phyloP scores from a whole-genome alignment of 768 basidiomycete species.

The Udeniomyces megalosporus region DNA sequence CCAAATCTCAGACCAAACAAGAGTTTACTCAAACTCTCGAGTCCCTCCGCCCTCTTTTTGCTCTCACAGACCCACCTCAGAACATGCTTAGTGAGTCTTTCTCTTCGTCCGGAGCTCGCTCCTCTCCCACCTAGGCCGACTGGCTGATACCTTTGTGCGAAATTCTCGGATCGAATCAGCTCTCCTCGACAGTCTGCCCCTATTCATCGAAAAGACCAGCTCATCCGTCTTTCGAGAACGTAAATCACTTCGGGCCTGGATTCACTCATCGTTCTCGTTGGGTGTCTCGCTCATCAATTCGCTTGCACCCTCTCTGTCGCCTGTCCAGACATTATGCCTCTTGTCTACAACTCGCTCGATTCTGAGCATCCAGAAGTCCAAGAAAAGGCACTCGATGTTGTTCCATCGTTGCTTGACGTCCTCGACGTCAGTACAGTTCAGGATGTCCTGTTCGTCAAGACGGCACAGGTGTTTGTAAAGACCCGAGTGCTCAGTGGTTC shows the following conservation, averaged over 20 bases:
- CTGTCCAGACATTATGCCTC: conserved; percentile 70
- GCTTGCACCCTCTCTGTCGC: too few species aligned
- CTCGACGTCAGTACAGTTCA: conserved; percentile 6
- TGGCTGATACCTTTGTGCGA: too few species aligned
- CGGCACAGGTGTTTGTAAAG: conserved; percentile 56
- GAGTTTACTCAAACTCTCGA: conserved; percentile 80
- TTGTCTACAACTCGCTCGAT: conserved; percentile 90
- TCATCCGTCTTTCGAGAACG: conserved; percentile 75
- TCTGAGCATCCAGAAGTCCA: conserved; percentile 56
- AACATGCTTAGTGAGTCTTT: conserved; percentile 56
- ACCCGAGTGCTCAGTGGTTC: conserved; percentile 81
- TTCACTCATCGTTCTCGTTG: too few species aligned
- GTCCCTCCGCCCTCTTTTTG: conserved; percentile 75
- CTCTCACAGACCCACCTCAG: conserved; percentile 84
- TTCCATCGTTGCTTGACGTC: conserved; percentile 12
- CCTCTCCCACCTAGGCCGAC: too few species aligned
- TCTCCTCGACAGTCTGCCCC: conserved; percentile 67
- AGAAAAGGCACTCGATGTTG: not conserved
- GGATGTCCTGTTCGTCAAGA: conserved; percentile 13
- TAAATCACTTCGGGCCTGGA: too few species aligned
- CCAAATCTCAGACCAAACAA: conserved; percentile 51
- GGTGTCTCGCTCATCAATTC: too few species aligned
- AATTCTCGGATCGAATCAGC: too few species aligned
- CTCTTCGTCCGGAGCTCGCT: not conserved
- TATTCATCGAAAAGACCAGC: conserved; percentile 78